Evolutionary conservation across 1,284 basidiomycete species (phyloP).

Genomic region (Sanghuangporus baumii): DNA sequence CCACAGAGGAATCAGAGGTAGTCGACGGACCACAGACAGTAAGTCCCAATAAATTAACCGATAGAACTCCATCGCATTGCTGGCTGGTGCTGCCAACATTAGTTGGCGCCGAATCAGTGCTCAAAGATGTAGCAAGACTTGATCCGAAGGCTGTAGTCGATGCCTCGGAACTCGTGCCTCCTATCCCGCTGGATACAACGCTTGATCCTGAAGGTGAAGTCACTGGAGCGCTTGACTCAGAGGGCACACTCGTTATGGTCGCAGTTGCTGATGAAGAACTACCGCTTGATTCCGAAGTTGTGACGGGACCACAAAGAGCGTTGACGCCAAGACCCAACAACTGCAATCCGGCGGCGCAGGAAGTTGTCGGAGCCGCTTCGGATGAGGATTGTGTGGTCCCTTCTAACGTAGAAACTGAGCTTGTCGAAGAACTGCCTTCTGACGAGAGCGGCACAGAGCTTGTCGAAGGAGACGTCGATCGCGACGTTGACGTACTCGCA

Average conservation of each 20-base stretch:
- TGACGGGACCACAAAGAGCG: background rate
- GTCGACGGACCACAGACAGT: conserved; percentile 3
- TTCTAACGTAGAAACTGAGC: background rate
- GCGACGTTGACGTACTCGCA: background rate
- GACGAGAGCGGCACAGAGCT: no score
- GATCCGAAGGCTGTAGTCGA: background rate
- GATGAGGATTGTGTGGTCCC: background rate
- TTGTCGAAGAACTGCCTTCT: background rate
- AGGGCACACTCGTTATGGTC: background rate
- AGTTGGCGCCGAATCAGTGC: background rate
- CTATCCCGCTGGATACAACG: no score
- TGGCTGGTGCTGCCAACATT: background rate
- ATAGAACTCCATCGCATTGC: background rate
- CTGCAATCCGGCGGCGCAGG: conserved; percentile 1
- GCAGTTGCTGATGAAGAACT: background rate
- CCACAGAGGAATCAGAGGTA: no score
- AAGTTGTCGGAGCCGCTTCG: background rate
- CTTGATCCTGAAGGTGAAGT: background rate
- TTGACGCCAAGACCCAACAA: background rate
- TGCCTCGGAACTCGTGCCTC: no score
- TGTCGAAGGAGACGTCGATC: background rate
- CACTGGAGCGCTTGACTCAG: background rate
- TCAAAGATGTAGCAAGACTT: background rate
- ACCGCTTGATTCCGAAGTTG: background rate
- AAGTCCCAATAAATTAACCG: conserved; percentile 7